phyloP scores from a whole-genome alignment of 495 filamentous ascomycete species.

The Evansstolkia leycettana region DNA sequence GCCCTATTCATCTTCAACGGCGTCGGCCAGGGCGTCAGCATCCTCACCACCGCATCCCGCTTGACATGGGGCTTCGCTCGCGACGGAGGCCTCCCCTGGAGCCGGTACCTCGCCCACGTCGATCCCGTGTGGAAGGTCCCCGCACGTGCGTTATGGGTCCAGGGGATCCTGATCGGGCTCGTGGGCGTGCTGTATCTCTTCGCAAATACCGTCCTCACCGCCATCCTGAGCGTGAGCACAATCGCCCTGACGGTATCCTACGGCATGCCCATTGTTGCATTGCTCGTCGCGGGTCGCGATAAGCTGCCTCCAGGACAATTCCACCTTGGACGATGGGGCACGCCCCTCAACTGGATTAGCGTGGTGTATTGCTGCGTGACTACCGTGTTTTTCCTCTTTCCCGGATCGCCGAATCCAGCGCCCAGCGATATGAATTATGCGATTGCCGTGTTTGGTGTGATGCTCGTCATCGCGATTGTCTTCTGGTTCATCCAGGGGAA shows the following conservation, averaged over 20 bases:
- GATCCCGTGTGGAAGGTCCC: conserved; percentile 32
- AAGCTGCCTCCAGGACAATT: conserved; percentile 28
- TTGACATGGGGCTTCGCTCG: conserved; percentile 45
- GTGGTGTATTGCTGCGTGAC: conserved; percentile 30
- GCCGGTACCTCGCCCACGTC: conserved; percentile 27
- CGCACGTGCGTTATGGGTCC: conserved; percentile 31
- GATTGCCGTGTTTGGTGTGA: conserved; percentile 36
- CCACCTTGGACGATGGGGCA: conserved; percentile 20
- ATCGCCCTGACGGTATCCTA: conserved; percentile 35
- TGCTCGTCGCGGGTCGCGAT: conserved; percentile 27
- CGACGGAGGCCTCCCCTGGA: conserved; percentile 41
- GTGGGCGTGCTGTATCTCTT: conserved; percentile 35
- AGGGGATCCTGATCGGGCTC: conserved; percentile 27
- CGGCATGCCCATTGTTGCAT: conserved; percentile 25
- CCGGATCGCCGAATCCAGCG: conserved; percentile 22
- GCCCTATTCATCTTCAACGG: conserved; percentile 39
- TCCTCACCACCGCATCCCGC: conserved; percentile 38
- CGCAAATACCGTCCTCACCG: conserved; percentile 31
- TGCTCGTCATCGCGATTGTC: conserved; percentile 29
- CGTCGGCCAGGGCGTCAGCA: conserved; percentile 29
- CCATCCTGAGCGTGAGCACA: conserved; percentile 34
- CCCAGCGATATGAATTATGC: conserved; percentile 34
- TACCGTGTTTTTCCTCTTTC: conserved; percentile 35
- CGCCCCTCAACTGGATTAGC: conserved; percentile 23
- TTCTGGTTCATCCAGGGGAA: conserved; percentile 30